Base-by-base conservation (phyloP, 1,284 basidiomycete species). In the Anthracocystis walkeri region DNA sequence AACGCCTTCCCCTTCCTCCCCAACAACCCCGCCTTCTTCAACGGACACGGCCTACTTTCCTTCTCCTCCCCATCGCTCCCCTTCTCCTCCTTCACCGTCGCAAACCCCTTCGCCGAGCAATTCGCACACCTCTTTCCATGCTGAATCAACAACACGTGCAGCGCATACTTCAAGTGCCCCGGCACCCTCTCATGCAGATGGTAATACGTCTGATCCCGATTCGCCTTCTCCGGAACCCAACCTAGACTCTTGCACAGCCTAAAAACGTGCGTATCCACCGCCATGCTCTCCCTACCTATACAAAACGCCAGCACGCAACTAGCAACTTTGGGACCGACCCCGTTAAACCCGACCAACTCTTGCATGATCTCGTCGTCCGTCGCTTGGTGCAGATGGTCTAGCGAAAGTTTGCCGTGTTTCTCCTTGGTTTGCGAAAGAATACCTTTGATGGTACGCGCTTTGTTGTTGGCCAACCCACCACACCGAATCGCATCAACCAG, bases 241-340 rank as follows among this genome's bases (percentile, higher is more conserved):
- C 89, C 90, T 23, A 93, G 86, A 14, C 90, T 76, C 66, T 88
- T 90, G 67, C 89, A 89, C 64, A 92, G 85, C 20, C 92, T 87
- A 20, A 61, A 25, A 86, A 88, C 81, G 91, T 89, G 78, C 29
- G 92, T 93, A 80, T 93, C 92, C 55, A 93, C 92, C 0, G 92
- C 91, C 80, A 93, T 92, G 1, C 90, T 90, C 61, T 91, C 88
- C 16, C 91, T 86, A 0, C 90, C 90, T 21, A 93, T 87, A 80
- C 91, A 92, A 82, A 93, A 92, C n/a, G 92, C 87, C 16, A 92
- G 84, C 0, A 93, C 92, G 78, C 92, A 93, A 6, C 90, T 90
- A 0, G 91, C 91, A 0, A 92, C 92, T 86, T 93, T 93, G 1
- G 91, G 90, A 0, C 92, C 92, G 3, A 93, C 91, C 0, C 91